Evolutionary conservation across 2,329 filamentous ascomycete genomes (phyloP).

Genomic region (Fusarium sp.): DNA sequence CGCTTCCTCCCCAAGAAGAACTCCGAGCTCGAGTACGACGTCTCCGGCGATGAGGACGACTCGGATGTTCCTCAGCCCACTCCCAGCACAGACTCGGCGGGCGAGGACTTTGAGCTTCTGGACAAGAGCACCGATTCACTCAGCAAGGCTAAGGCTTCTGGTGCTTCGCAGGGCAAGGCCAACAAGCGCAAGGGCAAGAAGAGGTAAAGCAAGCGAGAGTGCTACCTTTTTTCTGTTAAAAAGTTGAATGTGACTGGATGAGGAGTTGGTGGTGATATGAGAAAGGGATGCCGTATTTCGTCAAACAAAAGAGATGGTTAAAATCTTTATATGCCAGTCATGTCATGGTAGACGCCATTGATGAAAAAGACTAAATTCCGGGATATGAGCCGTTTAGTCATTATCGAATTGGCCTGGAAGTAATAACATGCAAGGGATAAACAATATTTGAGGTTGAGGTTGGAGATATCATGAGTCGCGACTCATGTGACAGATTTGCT

Average conservation of each 20-base stretch:
- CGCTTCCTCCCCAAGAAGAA: slow-evolving; percentile 61
- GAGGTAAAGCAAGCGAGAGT: slow-evolving; percentile 55
- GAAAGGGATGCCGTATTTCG: slow-evolving; percentile 15
- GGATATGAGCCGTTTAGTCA: background rate
- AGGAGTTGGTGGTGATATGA: slow-evolving; percentile 17
- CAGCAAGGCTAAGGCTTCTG: slow-evolving; percentile 64
- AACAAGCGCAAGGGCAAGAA: slow-evolving; percentile 69
- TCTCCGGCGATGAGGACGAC: slow-evolving; percentile 59
- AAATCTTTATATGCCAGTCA: slow-evolving; percentile 15
- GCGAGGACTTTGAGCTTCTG: slow-evolving; percentile 73
- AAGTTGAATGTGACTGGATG: slow-evolving; percentile 5
- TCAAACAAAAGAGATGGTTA: slow-evolving; percentile 8
- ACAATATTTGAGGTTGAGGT: background rate
- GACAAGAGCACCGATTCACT: slow-evolving; percentile 72
- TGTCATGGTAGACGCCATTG: slow-evolving; percentile 20
- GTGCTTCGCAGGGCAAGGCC: slow-evolving; percentile 61
- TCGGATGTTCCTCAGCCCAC: slow-evolving; percentile 66
- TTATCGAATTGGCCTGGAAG: background rate
- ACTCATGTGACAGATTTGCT: background rate
- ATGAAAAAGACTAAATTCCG: slow-evolving; percentile 24
- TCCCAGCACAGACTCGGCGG: slow-evolving; percentile 69
- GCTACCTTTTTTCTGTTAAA: slow-evolving; percentile 1
- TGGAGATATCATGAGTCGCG: background rate
- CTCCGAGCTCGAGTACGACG: slow-evolving; percentile 55
- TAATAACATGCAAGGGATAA: background rate